Evolutionary conservation across 2,329 filamentous ascomycete genomes (phyloP).

Genomic region (Pseudopyricularia javanii): DNA sequence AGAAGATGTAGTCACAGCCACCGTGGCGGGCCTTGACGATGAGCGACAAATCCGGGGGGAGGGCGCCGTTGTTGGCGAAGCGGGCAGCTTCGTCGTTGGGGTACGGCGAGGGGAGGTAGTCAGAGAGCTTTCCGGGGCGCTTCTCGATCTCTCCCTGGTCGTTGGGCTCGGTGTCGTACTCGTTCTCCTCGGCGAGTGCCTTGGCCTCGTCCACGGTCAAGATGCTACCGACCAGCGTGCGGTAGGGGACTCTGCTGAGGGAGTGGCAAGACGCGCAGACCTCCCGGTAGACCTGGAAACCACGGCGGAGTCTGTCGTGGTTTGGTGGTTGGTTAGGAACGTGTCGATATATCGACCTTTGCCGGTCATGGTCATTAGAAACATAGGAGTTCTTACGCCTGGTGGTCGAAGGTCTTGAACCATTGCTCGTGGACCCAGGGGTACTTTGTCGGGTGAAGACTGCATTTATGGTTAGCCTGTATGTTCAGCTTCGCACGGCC

Average conservation of each 20-base stretch:
- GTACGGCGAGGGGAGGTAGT: slow-evolving; percentile 91
- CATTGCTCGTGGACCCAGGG: slow-evolving; percentile 92
- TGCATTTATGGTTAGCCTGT: slow-evolving; percentile 28
- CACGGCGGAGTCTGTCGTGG: slow-evolving; percentile 70
- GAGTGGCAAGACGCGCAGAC: slow-evolving; percentile 98
- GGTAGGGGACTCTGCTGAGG: slow-evolving; percentile 86
- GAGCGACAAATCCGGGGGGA: slow-evolving; percentile 93
- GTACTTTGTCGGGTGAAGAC: slow-evolving; percentile 83
- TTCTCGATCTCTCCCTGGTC: slow-evolving; percentile 97
- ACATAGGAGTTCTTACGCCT: slow-evolving; percentile 54
- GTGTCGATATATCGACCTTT: neutral
- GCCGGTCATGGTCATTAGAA: slow-evolving; percentile 1
- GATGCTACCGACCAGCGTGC: slow-evolving; percentile 76
- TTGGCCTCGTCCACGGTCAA: slow-evolving; percentile 98
- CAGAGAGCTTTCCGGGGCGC: slow-evolving; percentile 94
- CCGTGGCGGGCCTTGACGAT: slow-evolving; percentile 97
- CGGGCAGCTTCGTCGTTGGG: slow-evolving; percentile 98
- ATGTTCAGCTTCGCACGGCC: neutral
- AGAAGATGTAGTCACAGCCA: slow-evolving; percentile 98
- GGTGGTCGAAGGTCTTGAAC: slow-evolving; percentile 94
- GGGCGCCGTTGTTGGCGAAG: slow-evolving; percentile 94
- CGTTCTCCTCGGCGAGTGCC: slow-evolving; percentile 91
- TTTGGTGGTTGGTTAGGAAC: neutral
- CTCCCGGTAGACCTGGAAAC: slow-evolving; percentile 98
- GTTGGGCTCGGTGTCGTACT: slow-evolving; percentile 97